Percentiles rank a stretch among this genome's conserved stretches.
Conservation (phyloP, 2,329 filamentous ascomycete genomes). For the Albophoma yamanashiensis region DNA sequence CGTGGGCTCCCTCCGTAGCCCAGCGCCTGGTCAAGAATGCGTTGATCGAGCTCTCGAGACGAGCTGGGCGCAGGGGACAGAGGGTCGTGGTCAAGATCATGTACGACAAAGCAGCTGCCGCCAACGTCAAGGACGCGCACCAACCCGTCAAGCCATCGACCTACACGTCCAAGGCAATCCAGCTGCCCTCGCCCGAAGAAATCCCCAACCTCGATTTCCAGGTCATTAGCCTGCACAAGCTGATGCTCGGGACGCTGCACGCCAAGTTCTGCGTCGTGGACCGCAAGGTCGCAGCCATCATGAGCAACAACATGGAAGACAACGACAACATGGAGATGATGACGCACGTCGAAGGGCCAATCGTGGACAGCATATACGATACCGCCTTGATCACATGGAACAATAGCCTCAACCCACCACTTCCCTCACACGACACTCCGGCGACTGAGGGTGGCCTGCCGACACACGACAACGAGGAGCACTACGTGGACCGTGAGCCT, state of each 20-base stretch:
- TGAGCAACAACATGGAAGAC: constrained; percentile 71
- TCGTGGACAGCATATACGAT: constrained; percentile 68
- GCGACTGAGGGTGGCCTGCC: background rate
- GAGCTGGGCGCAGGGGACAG: constrained; percentile 45
- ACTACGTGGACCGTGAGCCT: background rate
- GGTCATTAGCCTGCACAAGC: constrained; percentile 62
- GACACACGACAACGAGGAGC: background rate
- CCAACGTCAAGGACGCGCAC: constrained; percentile 56
- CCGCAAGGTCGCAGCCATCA: constrained; percentile 55
- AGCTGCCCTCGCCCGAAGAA: constrained; percentile 50
- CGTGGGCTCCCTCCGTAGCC: constrained; percentile 61
- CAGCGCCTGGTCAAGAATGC: constrained; percentile 58
- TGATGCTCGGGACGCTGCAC: constrained; percentile 65
- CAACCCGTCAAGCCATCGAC: constrained; percentile 45
- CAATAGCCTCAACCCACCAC: constrained; percentile 31
- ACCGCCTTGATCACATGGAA: constrained; percentile 65
- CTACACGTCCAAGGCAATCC: constrained; percentile 47
- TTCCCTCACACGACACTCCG: constrained; percentile 2
- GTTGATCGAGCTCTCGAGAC: constrained; percentile 55
- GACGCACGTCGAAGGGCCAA: constrained; percentile 62
- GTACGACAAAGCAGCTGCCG: constrained; percentile 59
- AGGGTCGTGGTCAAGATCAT: constrained; percentile 61
- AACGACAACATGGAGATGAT: constrained; percentile 80
- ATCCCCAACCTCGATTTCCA: constrained; percentile 63
- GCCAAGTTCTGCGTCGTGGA: constrained; percentile 72